A percentile compares a stretch with the other conserved stretches of the same genome.
Conservation (phyloP, 2,329 filamentous ascomycete species). For the Sporothrix globosa region DNA sequence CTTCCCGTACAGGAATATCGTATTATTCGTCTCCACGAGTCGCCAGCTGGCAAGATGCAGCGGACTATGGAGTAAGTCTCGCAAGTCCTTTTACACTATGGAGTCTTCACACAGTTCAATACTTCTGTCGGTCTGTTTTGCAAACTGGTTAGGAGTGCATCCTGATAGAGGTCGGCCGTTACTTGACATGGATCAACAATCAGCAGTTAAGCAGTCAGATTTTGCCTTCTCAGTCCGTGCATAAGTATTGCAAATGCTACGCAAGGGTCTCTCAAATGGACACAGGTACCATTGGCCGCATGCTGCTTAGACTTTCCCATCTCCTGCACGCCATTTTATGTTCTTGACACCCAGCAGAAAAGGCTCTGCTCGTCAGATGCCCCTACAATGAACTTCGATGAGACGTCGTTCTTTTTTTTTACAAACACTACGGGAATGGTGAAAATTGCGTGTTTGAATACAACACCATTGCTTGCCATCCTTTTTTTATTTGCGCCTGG, state of each 20-base stretch:
- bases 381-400: not conserved
- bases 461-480: not conserved
- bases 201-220: conserved; percentile 9
- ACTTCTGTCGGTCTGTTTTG: not conserved
- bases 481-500: not conserved
- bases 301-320: not conserved
- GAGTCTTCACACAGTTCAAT: not conserved
- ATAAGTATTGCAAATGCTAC: not conserved
- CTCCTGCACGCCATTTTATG: too few species aligned
- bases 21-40: not conserved
- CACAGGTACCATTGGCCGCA: not conserved
- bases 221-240: not conserved
- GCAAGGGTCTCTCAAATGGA: not conserved
- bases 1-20: not conserved
- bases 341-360: too few species aligned
- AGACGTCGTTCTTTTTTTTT: not conserved
- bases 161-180: not conserved
- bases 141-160: not conserved
- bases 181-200: not conserved
- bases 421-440: not conserved
- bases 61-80: too few species aligned
- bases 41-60: not conserved
- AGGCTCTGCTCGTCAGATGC: not conserved
- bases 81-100: too few species aligned
- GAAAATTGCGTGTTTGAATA: not conserved